phyloP scores from a whole-genome alignment of 2,329 filamentous ascomycete genomes.

The Plenodomus lindquistii region DNA sequence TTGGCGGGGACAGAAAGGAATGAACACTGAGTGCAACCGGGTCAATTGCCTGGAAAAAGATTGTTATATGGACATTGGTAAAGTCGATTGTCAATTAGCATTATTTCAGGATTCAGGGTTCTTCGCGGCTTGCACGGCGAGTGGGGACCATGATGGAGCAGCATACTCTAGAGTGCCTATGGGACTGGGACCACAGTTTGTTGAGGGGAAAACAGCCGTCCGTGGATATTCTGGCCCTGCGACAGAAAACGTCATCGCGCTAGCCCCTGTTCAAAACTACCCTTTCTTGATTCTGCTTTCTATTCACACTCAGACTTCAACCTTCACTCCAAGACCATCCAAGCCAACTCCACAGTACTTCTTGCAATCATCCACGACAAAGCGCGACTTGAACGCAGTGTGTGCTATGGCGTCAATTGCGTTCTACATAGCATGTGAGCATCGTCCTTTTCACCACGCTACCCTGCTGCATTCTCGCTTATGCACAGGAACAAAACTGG shows the following conservation, averaged over 20 bases:
- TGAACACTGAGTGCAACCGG: neutral
- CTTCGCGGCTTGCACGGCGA: neutral
- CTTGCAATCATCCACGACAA: neutral
- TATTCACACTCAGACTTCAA: neutral
- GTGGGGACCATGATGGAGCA: neutral
- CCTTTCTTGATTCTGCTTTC: too few species aligned
- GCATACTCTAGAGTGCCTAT: too few species aligned
- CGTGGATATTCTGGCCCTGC: too few species aligned
- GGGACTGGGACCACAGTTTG: neutral
- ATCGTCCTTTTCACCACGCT: constrained; percentile 1
- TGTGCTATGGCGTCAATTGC: constrained; percentile 9
- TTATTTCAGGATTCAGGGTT: neutral
- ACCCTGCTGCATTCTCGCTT: constrained; percentile 13
- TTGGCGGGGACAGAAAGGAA: neutral
- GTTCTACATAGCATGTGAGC: constrained; percentile 3
- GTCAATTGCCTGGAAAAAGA: too few species aligned
- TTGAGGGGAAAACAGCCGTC: too few species aligned
- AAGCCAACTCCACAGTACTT: neutral
- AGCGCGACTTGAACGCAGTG: neutral
- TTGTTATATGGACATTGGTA: neutral
- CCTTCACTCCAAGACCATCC: neutral
- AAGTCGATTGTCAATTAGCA: neutral
- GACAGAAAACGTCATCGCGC: neutral
- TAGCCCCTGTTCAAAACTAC: neutral
- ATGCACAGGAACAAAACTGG: constrained; percentile 7